A percentile compares a stretch with the other conserved stretches of the same genome.
phyloP scores from a whole-genome alignment of 129 eudicot species.

The Flaveria bidentis region DNA sequence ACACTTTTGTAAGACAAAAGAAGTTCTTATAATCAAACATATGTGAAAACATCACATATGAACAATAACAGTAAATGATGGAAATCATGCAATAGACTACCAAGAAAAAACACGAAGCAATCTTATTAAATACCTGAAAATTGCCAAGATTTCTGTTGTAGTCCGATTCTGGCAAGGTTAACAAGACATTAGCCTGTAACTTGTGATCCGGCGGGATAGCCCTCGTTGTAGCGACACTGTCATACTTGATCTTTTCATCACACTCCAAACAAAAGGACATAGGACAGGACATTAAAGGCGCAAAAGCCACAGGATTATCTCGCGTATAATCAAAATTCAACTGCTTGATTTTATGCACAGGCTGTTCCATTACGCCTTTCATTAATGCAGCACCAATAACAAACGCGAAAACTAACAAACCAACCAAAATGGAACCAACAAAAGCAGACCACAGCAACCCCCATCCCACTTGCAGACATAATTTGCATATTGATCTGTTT shows the following conservation, averaged over 20 bases:
- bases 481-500: conserved; percentile 32
- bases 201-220: conserved; percentile 51
- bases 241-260: conserved; percentile 14
- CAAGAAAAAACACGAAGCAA: not conserved
- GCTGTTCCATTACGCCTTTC: conserved; percentile 44
- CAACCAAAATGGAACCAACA: conserved; percentile 47
- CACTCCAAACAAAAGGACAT: conserved; percentile 12
- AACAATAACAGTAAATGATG: not conserved
- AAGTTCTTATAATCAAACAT: too few species aligned
- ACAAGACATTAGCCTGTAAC: conserved; percentile 48
- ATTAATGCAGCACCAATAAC: conserved; percentile 39
- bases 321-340: conserved; percentile 66
- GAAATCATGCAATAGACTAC: not conserved
- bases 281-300: conserved; percentile 43
- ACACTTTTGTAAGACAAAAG: too few species aligned
- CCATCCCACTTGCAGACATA: conserved; percentile 46
- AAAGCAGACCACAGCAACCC: conserved; percentile 45
- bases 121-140: conserved; percentile 53
- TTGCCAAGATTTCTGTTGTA: conserved; percentile 75
- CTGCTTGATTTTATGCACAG: conserved; percentile 34
- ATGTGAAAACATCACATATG: too few species aligned
- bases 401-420: conserved; percentile 43
- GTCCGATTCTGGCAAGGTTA: conserved; percentile 69
- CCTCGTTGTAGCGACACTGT: conserved; percentile 20
- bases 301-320: conserved; percentile 57